Evolutionary conservation across 2,329 filamentous ascomycete genomes (phyloP), one percentile per base, ranked within the genome.

Genomic region (Colletotrichum theobromicola): DNA sequence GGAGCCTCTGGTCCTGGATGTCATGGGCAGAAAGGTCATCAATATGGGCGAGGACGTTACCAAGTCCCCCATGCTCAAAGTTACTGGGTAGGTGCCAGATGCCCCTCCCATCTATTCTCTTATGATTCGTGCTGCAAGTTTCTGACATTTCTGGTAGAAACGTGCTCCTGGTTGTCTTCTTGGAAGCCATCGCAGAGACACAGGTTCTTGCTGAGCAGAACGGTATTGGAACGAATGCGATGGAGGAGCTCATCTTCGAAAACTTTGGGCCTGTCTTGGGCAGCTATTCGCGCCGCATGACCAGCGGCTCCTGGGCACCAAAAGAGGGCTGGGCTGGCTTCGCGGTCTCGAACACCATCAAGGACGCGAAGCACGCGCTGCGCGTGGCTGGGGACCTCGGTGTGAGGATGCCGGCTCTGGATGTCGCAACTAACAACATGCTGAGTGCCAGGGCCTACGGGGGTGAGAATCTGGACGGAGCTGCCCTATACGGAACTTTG

Each of bases 291-390:
- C 78, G 80, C 37, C 76, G 84, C 2, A 78, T 86, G 18, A 85
- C 83, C 0, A 82, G 82, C 0, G 84, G 84, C 5, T 83, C 83
- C 5, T 86, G 85, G 77, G 84, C 84, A 2, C 78, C 78, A 0
- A 71, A 70, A 9, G 83, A 78, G 0, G 78, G 84, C 30, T 77
- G 81, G 42, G 87, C 88, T 6, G 86, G 83, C 81, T 89, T 87
- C 1, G 87, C 87, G 37, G 74, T 90, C 2, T 83, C 85, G 26
- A 80, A 90, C 4, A 88, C 87, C 1, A 83, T 90, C 7, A 89
- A 90, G 74, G 89, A 90, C 77, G 88, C 89, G 0, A 84, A 85
- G 0, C 86, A 89, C 77, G 88, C 87, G 0, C 83, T 90, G 12
- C 79, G 79, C 5, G 82, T 85, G 26, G 88, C 87, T 2, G 79